Evolutionary conservation across 192 early-diverging fungal species (phyloP), one percentile per base, ranked within the genome.

Genomic region (Coemansia sp.): DNA sequence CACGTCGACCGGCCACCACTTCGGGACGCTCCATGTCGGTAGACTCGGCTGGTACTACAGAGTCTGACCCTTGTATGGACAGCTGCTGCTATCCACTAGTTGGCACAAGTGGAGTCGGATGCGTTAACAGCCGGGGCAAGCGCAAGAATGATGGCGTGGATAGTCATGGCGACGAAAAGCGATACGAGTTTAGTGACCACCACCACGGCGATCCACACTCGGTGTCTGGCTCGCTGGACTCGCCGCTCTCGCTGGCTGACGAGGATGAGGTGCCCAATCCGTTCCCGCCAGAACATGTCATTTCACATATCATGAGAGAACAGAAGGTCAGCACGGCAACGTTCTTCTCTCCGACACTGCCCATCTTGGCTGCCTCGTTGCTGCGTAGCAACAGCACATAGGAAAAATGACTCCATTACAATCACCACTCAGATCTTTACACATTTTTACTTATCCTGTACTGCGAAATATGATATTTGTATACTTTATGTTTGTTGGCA

Each of bases 261-360:
- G 80, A 83, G 17, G 80, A 83, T n/a, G 80, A 83, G 10, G 67
- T 83, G 27, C 63, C 75, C 12, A 83, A 83, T 34, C 80, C 80
- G 44, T 83, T 83, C 64, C 80, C 80, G 53, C 69, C 75, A 9
- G 80, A 83, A 25, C 80, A 83, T 36, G 80, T 83, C 60, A 77
- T 83, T 63, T 72, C 80, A 51, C 76, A 83, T 55, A 83, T 83
- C 23, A 83, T 83, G 80, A 69, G 76, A 14, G 80, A 83, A 64
- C 80, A 83, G 32, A 83, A 83, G 62, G 80, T 83, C 69, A 83
- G 67, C 73, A 83, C 80, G 1, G 75, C 80, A 0, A 83, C 80
- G 36, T 83, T 83, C 69, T 83, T 83, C 61, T 77, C 80, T n/a
- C 80, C 80, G 1, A 83, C 80, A 29, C 67, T 83, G 72, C 80